phyloP scores from a whole-genome alignment of 2,329 filamentous ascomycete species.

The Pestalotiopsis sp. region DNA sequence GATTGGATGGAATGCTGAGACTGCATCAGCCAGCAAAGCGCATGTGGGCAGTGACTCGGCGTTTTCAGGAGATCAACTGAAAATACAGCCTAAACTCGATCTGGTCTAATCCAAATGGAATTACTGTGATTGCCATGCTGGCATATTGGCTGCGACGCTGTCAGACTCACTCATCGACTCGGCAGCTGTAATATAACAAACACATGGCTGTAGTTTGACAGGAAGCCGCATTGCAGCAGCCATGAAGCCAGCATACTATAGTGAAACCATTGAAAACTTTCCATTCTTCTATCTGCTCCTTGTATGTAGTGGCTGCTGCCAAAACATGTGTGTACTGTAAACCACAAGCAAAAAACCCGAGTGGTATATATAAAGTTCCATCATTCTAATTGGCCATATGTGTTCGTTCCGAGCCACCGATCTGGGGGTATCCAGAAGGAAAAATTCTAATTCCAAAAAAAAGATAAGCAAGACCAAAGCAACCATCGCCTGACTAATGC shows the following conservation, averaged over 20 bases:
- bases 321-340: background rate
- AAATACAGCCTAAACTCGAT: background rate
- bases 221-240: background rate
- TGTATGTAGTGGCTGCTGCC: background rate
- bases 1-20: too few relatives aligned
- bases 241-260: background rate
- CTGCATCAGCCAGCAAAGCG: background rate
- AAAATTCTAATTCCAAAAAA: background rate
- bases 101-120: background rate
- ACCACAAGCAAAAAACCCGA: background rate
- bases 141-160: background rate
- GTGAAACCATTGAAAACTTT: background rate
- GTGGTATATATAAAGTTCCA: background rate
- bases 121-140: background rate
- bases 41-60: background rate
- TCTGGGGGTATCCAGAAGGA: background rate
- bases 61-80: background rate
- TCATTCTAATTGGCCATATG: background rate
- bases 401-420: background rate
- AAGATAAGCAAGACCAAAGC: background rate
- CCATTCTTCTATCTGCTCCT: background rate
- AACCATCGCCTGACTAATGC: slow-evolving; percentile 4
- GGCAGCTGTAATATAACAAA: background rate
- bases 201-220: background rate
- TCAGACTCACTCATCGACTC: background rate